These are phyloP conservation scores for Tetraselmis striata DNA, from an alignment of 139 green algal species.

Conservation along the genomic window DNA sequence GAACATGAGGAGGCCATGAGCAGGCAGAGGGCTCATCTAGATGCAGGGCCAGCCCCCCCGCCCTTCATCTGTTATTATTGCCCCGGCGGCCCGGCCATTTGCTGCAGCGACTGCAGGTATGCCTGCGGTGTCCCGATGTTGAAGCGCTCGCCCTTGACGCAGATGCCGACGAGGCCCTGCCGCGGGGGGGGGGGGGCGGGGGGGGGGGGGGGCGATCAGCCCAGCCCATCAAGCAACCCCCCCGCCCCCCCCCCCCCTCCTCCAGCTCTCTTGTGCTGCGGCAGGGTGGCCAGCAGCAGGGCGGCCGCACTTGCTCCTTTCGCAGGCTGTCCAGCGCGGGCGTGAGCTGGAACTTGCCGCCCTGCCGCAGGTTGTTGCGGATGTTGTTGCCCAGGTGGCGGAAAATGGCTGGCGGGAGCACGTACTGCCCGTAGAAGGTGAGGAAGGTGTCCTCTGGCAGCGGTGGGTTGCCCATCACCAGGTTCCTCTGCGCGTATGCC, in stretches of 20 bases:
- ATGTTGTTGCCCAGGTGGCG: not conserved
- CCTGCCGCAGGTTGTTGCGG: not conserved
- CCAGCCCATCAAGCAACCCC: too few relatives aligned
- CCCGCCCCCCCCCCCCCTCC: too few relatives aligned
- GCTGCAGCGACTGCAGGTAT: not conserved
- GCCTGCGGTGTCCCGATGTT: not conserved
- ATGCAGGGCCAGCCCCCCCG: too few relatives aligned
- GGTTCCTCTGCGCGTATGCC: not conserved
- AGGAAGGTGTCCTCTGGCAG: not conserved
- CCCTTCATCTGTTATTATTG: too few relatives aligned
- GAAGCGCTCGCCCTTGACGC: not conserved
- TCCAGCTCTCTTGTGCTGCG: too few relatives aligned
- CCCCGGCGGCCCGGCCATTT: not conserved
- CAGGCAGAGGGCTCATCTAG: too few relatives aligned
- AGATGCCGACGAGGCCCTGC: not conserved
- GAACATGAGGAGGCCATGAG: too few relatives aligned
- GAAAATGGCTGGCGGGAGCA: not conserved
- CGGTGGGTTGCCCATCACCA: not conserved
- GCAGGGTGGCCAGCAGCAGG: too few relatives aligned
- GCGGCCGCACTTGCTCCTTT: not conserved
- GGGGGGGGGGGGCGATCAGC: too few relatives aligned
- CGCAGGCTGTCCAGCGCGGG: not conserved
- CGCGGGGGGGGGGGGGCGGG: too few relatives aligned
- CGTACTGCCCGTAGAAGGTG: not conserved
- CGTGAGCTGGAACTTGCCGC: not conserved